These are phyloP conservation scores for Alternaria hordeiaustralica DNA, from an alignment of 2,329 filamentous ascomycete genomes.

Conservation along the genomic window DNA sequence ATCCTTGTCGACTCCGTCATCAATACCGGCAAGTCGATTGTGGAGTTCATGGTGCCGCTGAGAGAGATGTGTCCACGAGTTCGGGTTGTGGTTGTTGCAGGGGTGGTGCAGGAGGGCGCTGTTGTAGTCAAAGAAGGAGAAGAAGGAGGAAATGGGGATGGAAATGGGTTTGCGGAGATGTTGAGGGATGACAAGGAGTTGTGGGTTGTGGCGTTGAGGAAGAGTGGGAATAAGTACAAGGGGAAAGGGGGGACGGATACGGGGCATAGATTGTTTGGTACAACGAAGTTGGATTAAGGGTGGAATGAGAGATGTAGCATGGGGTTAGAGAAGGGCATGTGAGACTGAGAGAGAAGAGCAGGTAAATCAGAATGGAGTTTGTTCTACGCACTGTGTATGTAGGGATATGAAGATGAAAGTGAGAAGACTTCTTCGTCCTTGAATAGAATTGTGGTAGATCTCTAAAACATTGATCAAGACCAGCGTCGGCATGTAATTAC, in stretches of 20 bases:
- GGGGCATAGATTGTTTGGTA: conserved; percentile 38
- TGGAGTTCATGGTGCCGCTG: conserved; percentile 52
- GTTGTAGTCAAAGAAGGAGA: not conserved
- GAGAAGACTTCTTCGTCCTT: not conserved
- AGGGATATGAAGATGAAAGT: not conserved
- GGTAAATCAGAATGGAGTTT: not conserved
- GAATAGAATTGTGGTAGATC: not conserved
- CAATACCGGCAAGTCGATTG: conserved; percentile 62
- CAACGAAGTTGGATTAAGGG: not conserved
- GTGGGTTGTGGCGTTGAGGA: conserved; percentile 59
- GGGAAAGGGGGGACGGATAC: conserved; percentile 63
- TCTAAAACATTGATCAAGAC: not conserved
- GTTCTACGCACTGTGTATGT: not conserved
- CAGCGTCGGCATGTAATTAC: not conserved
- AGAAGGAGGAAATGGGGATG: not conserved
- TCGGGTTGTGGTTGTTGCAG: conserved; percentile 61
- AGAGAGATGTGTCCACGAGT: conserved; percentile 42
- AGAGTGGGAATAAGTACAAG: conserved; percentile 64
- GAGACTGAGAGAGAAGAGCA: not conserved
- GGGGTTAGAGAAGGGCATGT: not conserved
- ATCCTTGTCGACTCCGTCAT: conserved; percentile 67
- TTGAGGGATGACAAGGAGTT: conserved; percentile 30
- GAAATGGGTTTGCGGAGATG: conserved; percentile 22
- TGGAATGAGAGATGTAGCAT: not conserved
- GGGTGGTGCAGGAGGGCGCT: conserved; percentile 58